Percentiles rank a stretch among this genome's conserved stretches.
Conservation (phyloP, 768 basidiomycete genomes). For the Tulasnella sp. region DNA sequence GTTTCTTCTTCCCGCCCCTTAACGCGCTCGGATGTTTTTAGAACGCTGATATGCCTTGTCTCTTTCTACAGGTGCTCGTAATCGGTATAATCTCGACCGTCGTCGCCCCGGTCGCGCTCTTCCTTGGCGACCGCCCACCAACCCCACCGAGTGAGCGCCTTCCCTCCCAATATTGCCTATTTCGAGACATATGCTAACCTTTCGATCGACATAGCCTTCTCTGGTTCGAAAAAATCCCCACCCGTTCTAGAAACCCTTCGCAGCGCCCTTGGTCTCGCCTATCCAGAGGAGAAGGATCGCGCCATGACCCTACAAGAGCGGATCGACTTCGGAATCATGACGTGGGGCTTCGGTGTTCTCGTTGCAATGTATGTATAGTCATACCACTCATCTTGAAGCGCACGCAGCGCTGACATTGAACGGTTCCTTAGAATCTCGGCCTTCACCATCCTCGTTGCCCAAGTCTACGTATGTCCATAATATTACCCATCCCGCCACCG, state of each 20-base stretch:
- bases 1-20: conserved; percentile 29
- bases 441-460: conserved; percentile 56
- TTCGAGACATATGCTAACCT: neutral
- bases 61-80: conserved; percentile 27
- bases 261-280: conserved; percentile 32
- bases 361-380: conserved; percentile 49
- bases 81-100: conserved; percentile 65
- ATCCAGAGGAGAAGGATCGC: conserved; percentile 34
- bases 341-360: conserved; percentile 53
- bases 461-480: conserved; percentile 50
- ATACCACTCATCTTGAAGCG: neutral
- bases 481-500: neutral
- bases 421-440: conserved; percentile 44
- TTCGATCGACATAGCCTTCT: conserved; percentile 22
- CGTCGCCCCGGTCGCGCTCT: conserved; percentile 48
- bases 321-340: conserved; percentile 57
- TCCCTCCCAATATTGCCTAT: neutral
- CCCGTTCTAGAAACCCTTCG: conserved; percentile 23
- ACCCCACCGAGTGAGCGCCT: conserved; percentile 64
- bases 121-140: conserved; percentile 57
- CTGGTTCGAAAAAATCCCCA: conserved; percentile 25
- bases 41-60: neutral
- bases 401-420: neutral
- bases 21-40: conserved; percentile 39
- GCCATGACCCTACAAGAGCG: conserved; percentile 60